phyloP scores from a whole-genome alignment of 1,284 basidiomycete genomes.

The Singerocomus inundabilis region DNA sequence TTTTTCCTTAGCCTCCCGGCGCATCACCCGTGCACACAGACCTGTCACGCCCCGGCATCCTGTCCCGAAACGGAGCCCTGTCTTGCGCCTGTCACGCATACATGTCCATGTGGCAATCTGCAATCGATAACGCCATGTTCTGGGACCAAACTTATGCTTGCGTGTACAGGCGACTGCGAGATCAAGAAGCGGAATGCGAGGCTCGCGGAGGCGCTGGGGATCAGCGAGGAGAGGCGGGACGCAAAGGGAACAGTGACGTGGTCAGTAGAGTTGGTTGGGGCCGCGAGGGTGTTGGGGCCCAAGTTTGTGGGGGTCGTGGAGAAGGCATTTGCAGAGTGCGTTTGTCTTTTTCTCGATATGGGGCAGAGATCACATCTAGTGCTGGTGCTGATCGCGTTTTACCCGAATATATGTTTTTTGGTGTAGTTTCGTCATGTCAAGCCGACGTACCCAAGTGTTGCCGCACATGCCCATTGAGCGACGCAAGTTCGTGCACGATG shows the following conservation, averaged over 20 bases:
- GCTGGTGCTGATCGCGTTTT: not conserved
- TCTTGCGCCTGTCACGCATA: constrained; percentile 57
- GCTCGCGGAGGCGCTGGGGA: constrained; percentile 86
- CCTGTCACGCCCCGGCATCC: constrained; percentile 83
- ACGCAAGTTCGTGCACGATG: constrained; percentile 76
- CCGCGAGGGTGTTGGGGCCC: constrained; percentile 44
- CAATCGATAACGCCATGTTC: constrained; percentile 73
- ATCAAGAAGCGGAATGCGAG: constrained; percentile 82
- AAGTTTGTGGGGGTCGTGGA: constrained; percentile 75
- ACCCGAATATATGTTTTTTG: not conserved
- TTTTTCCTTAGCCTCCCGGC: constrained; percentile 46
- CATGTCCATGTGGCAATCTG: constrained; percentile 81
- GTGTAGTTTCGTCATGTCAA: constrained; percentile 63
- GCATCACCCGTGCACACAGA: constrained; percentile 68
- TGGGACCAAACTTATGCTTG: constrained; percentile 42
- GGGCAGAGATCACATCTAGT: not conserved
- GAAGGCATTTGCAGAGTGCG: constrained; percentile 75
- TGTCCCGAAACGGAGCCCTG: constrained; percentile 83
- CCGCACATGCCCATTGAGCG: constrained; percentile 79
- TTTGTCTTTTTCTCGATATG: constrained; percentile 16
- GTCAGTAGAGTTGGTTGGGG: constrained; percentile 56
- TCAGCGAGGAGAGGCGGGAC: constrained; percentile 49
- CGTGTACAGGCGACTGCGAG: constrained; percentile 79
- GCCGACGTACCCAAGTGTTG: constrained; percentile 70
- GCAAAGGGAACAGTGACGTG: constrained; percentile 49